Conservation (phyloP, 2,329 filamentous ascomycete genomes). For the Colletotrichum lindemuthianum region DNA sequence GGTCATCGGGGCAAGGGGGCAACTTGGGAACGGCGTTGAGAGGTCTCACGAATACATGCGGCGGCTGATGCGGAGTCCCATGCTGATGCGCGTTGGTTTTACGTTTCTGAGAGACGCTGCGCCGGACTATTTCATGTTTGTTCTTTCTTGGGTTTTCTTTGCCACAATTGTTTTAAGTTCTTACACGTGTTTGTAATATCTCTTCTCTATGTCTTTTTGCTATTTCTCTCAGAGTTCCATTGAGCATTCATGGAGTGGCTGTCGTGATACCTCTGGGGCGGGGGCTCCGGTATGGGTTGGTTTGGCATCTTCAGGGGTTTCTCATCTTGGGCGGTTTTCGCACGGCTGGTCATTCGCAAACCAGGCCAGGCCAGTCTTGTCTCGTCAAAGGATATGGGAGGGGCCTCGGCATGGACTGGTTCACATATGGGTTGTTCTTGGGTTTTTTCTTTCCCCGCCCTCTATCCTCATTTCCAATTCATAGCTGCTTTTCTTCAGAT, state of each 20-base stretch:
- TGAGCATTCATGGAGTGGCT: slow-evolving; percentile 37
- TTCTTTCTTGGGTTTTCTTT: neutral
- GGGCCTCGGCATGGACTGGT: neutral
- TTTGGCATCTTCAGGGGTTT: slow-evolving; percentile 35
- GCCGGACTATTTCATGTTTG: slow-evolving; percentile 1
- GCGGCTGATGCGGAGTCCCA: neutral
- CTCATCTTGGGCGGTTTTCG: slow-evolving; percentile 18
- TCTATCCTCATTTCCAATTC: neutral
- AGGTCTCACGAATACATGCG: neutral
- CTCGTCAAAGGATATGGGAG: neutral
- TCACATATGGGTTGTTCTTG: neutral
- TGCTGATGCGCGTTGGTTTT: neutral
- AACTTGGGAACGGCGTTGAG: slow-evolving; percentile 8
- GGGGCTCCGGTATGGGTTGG: slow-evolving; percentile 6
- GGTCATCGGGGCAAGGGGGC: slow-evolving; percentile 2
- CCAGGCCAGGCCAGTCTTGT: neutral
- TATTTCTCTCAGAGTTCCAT: slow-evolving; percentile 36
- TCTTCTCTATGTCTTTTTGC: slow-evolving; percentile 38
- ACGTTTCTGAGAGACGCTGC: neutral
- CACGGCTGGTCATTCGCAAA: neutral
- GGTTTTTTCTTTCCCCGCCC: neutral
- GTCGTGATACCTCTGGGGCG: slow-evolving; percentile 35
- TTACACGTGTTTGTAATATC: slow-evolving; percentile 21
- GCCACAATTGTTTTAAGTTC: slow-evolving; percentile 13
- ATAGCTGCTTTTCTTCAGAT: too few species aligned